A percentile compares a stretch with the other conserved stretches of the same genome.
Conservation (phyloP, 805 yeast genomes). For the Torulaspora franciscae region DNA sequence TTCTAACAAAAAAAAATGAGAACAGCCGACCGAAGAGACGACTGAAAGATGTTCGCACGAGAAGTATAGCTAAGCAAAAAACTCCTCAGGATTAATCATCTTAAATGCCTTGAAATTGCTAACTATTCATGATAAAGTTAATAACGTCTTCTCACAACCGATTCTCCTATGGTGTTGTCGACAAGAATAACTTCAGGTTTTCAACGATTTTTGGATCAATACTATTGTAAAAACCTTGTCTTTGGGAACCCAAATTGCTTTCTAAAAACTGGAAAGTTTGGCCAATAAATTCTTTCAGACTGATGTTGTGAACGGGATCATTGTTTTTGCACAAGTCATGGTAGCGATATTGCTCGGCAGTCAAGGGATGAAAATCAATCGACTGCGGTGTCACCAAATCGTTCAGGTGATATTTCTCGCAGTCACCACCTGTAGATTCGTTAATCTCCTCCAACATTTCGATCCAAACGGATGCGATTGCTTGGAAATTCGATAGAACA, state of each 20-base stretch:
- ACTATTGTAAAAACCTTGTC: slow-evolving; percentile 22
- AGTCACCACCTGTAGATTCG: slow-evolving; percentile 55
- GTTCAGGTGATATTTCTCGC: slow-evolving; percentile 47
- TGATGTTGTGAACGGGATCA: slow-evolving; percentile 54
- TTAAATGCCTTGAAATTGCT: no score
- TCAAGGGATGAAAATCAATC: slow-evolving; percentile 24
- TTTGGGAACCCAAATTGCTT: slow-evolving; percentile 25
- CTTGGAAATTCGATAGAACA: slow-evolving; percentile 30
- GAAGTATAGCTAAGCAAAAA: no score
- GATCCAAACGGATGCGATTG: slow-evolving; percentile 42
- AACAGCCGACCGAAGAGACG: no score
- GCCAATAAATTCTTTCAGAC: slow-evolving; percentile 44
- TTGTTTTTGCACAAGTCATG: slow-evolving; percentile 35
- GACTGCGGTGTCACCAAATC: slow-evolving; percentile 37
- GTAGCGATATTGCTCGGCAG: slow-evolving; percentile 43
- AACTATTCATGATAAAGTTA: no score
- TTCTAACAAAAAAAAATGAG: no score
- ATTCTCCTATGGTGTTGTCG: slow-evolving; percentile 11
- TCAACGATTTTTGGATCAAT: slow-evolving; percentile 26
- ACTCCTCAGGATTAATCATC: no score
- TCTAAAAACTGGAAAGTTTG: slow-evolving; percentile 29
- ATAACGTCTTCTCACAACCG: no score
- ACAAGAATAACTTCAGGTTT: slow-evolving; percentile 27
- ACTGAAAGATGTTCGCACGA: no score
- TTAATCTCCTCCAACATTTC: slow-evolving; percentile 68